Conservation (phyloP, 352 stramenopile genomes). For the Phytophthora sp. region DNA sequence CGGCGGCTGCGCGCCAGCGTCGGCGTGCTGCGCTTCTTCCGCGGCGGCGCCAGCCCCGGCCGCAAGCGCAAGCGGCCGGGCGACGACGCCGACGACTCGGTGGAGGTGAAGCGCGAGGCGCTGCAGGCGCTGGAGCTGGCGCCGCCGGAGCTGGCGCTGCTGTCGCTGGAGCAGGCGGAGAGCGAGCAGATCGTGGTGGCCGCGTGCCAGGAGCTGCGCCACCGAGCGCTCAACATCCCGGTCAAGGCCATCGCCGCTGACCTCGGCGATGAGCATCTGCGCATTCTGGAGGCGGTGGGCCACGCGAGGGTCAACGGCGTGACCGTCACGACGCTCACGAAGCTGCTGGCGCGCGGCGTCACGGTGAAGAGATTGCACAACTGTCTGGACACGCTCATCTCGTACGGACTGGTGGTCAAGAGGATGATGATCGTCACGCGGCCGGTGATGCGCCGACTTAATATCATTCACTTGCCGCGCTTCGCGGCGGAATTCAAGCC, state of each 20-base stretch:
- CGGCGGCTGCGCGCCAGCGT: slow-evolving; percentile 45
- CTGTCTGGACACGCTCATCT: slow-evolving; percentile 78
- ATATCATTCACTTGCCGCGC: slow-evolving; percentile 81
- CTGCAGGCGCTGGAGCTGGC: slow-evolving; percentile 7
- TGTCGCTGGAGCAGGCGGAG: slow-evolving; percentile 29
- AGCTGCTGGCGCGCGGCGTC: slow-evolving; percentile 33
- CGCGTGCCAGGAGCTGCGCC: slow-evolving; percentile 68
- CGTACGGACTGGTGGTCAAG: slow-evolving; percentile 81
- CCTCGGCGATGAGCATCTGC: slow-evolving; percentile 63
- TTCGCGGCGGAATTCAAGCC: slow-evolving; percentile 68
- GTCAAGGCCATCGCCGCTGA: slow-evolving; percentile 66
- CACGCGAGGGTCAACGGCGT: slow-evolving; percentile 52
- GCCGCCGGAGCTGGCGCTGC: slow-evolving; percentile 14
- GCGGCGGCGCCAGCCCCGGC: background rate
- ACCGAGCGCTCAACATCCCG: slow-evolving; percentile 74
- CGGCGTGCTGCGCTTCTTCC: slow-evolving; percentile 63
- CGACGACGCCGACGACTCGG: background rate
- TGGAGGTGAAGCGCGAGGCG: slow-evolving; percentile 30
- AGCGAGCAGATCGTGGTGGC: slow-evolving; percentile 41
- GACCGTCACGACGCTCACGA: slow-evolving; percentile 56
- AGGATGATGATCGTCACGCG: slow-evolving; percentile 79
- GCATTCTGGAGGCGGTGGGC: slow-evolving; percentile 71
- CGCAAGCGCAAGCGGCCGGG: slow-evolving; percentile 59
- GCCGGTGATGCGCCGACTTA: slow-evolving; percentile 67
- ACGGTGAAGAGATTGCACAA: slow-evolving; percentile 82